Base-by-base conservation (phyloP, 73 alveolate genomes). In the Paramecium sexaurelia region DNA sequence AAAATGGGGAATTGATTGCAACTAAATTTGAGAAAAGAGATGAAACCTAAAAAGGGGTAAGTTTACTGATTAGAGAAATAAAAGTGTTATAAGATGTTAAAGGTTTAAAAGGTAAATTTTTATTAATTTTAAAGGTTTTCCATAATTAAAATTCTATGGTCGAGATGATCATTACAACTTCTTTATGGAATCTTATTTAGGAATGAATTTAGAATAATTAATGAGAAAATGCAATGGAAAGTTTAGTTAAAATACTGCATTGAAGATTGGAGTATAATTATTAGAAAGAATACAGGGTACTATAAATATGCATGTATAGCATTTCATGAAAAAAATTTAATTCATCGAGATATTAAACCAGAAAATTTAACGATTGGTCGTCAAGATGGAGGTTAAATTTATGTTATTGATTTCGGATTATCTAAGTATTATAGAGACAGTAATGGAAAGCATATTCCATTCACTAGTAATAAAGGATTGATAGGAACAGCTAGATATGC, bases 401-500 rank as follows among this genome's bases (percentile, higher is more conserved):
- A 95, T 92, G 92, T 97, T 73, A 97, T 98, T 17, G 99, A 98
- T 94, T 97, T 92, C 78, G 99, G 99, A 6, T 94, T 97, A 36
- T 95, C 98, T 11, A 97, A 97, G 85, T 94, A 95, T 83, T 97
- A 93, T 92, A 92, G 97, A 66, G 96, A 95, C 95, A 29, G 94
- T 93, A 92, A 95, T 96, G 78, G 98, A 39, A 85, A 92, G 36
- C 99, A 98, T 92, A 96, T 98, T 78, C 98, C 97, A 22, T 96
- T 96, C 87, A 85, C 93, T 22, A 97, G 96, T 68, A 98, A 98
- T 3, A 98, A 98, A 93, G 98, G 97, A 78, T 92, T 98, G 83
- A 97, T 98, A 9, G 99, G 99, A 1, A 98, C 99, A 8, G 99
- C 99, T 2, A 91, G 97, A 83, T 88, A 95, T 92, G 96, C 96